A percentile compares a stretch with the other conserved stretches of the same genome.
Evolutionary conservation across 176 grass and related monocot genomes (phyloP).

Genomic region (Avena sativa): DNA sequence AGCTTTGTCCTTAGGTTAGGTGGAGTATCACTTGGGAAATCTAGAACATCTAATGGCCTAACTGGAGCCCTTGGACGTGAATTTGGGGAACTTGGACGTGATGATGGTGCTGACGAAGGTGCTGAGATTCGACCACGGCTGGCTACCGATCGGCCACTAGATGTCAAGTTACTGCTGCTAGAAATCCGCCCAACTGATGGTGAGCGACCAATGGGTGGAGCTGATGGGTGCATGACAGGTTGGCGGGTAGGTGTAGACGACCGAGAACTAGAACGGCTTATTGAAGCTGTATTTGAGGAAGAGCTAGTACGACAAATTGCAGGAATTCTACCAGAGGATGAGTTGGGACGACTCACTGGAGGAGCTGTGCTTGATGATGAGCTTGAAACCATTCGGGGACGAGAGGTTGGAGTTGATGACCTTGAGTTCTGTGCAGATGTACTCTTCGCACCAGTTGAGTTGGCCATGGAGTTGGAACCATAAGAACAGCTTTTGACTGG

Average conservation of each 20-base stretch:
- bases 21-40: slow-evolving; percentile 87
- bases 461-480: slow-evolving; percentile 31
- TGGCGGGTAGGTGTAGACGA: slow-evolving; percentile 77
- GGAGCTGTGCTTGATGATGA: slow-evolving; percentile 53
- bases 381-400: slow-evolving; percentile 48
- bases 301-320: slow-evolving; percentile 50
- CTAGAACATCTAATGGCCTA: slow-evolving; percentile 75
- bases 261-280: slow-evolving; percentile 62
- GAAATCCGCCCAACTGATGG: slow-evolving; percentile 69
- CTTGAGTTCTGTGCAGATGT: slow-evolving; percentile 65
- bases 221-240: slow-evolving; percentile 50
- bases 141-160: slow-evolving; percentile 48
- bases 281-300: slow-evolving; percentile 51
- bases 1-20: slow-evolving; percentile 83
- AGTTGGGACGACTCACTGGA: slow-evolving; percentile 38
- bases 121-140: slow-evolving; percentile 67
- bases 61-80: slow-evolving; percentile 66
- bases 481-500: slow-evolving; percentile 56
- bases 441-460: slow-evolving; percentile 44
- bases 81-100: slow-evolving; percentile 81
- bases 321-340: slow-evolving; percentile 56
- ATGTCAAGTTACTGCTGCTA: slow-evolving; percentile 49
- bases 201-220: slow-evolving; percentile 56
- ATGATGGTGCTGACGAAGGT: slow-evolving; percentile 72
- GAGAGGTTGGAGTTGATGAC: slow-evolving; percentile 72